These are phyloP conservation scores for Komagataella populi DNA, from an alignment of 805 yeast genomes.

Conservation along the genomic window DNA sequence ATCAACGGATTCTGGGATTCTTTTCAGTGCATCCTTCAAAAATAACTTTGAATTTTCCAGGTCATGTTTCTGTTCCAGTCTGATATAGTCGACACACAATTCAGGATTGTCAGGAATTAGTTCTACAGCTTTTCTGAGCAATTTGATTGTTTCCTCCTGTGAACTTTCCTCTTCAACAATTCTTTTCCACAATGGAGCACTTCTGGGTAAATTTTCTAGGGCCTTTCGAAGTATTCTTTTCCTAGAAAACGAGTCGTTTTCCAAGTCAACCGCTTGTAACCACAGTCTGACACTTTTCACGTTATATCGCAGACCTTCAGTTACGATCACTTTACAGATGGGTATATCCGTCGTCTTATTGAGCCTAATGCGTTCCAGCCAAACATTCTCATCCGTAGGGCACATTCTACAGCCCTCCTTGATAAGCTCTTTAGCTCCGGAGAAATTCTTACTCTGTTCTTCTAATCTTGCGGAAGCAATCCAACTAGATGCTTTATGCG, in stretches of 20 bases:
- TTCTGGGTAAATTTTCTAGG: conserved; percentile 46
- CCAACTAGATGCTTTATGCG: conserved; percentile 68
- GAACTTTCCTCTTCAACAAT: conserved; percentile 49
- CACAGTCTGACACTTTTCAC: conserved; percentile 52
- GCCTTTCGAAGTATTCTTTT: conserved; percentile 57
- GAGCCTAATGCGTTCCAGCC: conserved; percentile 71
- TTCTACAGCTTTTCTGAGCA: conserved; percentile 54
- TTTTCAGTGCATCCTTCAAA: background rate
- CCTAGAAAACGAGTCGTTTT: conserved; percentile 38
- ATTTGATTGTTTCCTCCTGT: conserved; percentile 29
- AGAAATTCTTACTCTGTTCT: conserved; percentile 40
- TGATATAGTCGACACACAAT: conserved; percentile 49
- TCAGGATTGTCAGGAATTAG: conserved; percentile 50
- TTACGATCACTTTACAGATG: conserved; percentile 42
- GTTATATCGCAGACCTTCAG: conserved; percentile 49
- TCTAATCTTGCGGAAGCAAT: conserved; percentile 77
- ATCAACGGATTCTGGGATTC: conserved; percentile 6
- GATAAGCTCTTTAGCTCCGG: conserved; percentile 45
- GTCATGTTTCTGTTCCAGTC: background rate
- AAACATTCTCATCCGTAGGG: conserved; percentile 55
- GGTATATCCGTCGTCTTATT: conserved; percentile 27
- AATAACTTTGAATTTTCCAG: background rate
- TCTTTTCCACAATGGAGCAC: conserved; percentile 52
- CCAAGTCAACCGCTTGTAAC: conserved; percentile 58
- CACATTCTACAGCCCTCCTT: conserved; percentile 64